Base-by-base conservation (phyloP, 192 early-diverging fungal species). In the Dissophora ornata region DNA sequence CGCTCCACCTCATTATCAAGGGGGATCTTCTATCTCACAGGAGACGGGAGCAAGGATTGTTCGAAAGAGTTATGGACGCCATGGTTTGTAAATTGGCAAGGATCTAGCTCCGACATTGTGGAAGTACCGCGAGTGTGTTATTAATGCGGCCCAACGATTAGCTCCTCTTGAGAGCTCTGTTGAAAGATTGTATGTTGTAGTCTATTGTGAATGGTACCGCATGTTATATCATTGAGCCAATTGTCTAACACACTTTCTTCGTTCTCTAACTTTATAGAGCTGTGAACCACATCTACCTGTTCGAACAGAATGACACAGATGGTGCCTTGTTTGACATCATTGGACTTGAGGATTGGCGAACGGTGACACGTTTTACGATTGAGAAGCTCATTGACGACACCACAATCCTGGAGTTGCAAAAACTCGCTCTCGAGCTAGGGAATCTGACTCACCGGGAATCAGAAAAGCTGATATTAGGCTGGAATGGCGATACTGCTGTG, bases 231-330 rank as follows among this genome's bases (percentile, higher is more conserved):
- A 42, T 55, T 55, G 40, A 55, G n/a, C 13, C 40, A 25, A 6
- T 55, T 55, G 36, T 65, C 52, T 65, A 13, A 65, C 38, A 53
- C 18, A 48, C 62, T 50, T 24, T 9, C 36, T 38, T 38, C 36
- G 13, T 13, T 38, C 36, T 38, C 36, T 24, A 52, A 44, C 40
- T 36, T 36, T 29, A 65, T n/a, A 65, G 62, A 30, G 50, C 52
- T 24, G 62, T 65, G 40, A 65, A 65, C 52, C 51, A 65, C 40
- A 65, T 65, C 9, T 65, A 65, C 30, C 29, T 65, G 3, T 56
- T 65, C 46, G 62, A 53, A 34, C 25, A 41, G 21, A 65, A 54
- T 26, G 62, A 65, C 19, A 55, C 26, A 0, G 40, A 34, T 11
- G 55, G 50, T 34, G 6, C 62, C 2, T 34, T 65, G 21, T 54